phyloP scores from a whole-genome alignment of 306 rosid species.

The Psophocarpus tetragonolobus region DNA sequence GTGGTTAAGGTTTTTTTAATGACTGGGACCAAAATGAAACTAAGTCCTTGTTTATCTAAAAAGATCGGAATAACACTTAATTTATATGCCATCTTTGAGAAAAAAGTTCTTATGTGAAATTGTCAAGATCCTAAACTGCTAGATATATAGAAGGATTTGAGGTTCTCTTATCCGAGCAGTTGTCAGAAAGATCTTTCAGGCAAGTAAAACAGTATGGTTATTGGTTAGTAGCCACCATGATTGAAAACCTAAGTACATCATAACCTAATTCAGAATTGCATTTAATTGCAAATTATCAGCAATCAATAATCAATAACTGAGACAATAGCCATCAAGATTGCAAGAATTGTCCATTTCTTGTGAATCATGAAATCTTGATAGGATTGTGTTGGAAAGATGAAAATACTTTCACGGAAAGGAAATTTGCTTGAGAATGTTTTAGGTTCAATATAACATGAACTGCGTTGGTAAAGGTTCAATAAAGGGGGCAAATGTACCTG shows the following conservation, averaged over 20 bases:
- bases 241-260: constrained; percentile 4
- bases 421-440: not conserved
- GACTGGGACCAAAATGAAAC: too few relatives aligned
- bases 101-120: too few relatives aligned
- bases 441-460: constrained; percentile 1
- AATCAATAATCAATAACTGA: not conserved
- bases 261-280: constrained; percentile 19
- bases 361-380: not conserved
- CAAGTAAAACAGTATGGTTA: constrained; percentile 37
- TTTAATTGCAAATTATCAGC: constrained; percentile 13
- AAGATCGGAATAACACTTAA: too few relatives aligned
- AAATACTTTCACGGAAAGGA: not conserved
- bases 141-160: constrained; percentile 54
- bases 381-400: not conserved
- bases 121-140: too few relatives aligned
- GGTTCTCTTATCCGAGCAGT: constrained; percentile 47
- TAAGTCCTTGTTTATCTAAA: too few relatives aligned
- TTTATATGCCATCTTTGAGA: too few relatives aligned
- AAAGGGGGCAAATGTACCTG: constrained; percentile 51
- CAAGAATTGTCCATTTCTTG: not conserved
- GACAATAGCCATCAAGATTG: constrained; percentile 3
- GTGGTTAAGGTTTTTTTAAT: too few relatives aligned
- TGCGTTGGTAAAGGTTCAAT: constrained; percentile 9
- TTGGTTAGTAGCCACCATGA: constrained; percentile 29
- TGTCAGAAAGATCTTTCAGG: constrained; percentile 57